Evolutionary conservation across 164 flowering plant species (phyloP).

Genomic region (Sedum album): DNA sequence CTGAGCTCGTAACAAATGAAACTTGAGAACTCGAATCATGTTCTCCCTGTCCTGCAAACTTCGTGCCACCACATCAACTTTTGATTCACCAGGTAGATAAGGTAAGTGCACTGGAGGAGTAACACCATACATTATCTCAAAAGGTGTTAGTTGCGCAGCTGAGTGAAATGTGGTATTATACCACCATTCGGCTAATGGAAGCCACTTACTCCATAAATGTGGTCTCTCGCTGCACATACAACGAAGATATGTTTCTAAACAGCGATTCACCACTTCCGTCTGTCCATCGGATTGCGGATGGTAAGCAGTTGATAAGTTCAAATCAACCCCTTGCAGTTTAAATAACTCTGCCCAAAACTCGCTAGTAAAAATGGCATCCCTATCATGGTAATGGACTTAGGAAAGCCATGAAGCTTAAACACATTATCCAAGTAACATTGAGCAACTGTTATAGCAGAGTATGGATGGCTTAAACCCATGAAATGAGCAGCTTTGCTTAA

Average conservation of each 20-base stretch:
- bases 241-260: not conserved
- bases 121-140: too few relatives aligned
- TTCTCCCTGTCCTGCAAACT: too few relatives aligned
- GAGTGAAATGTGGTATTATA: too few relatives aligned
- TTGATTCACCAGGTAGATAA: too few relatives aligned
- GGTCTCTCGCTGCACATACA: not conserved
- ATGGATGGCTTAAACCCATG: not conserved
- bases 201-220: too few relatives aligned
- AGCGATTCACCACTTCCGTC: not conserved
- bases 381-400: not conserved
- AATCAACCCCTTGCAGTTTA: not conserved
- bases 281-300: too few relatives aligned
- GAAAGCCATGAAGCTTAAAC: not conserved
- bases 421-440: not conserved
- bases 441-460: not conserved
- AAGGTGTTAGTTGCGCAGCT: too few relatives aligned
- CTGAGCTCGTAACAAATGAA: too few relatives aligned
- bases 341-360: not conserved
- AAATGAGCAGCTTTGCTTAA: not conserved
- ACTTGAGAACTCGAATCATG: too few relatives aligned
- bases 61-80: too few relatives aligned
- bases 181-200: too few relatives aligned
- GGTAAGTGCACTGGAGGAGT: too few relatives aligned
- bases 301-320: not conserved
- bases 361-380: not conserved